phyloP scores from a whole-genome alignment of 2,329 filamentous ascomycete genomes.

The Calonectria pseudoreteaudii region DNA sequence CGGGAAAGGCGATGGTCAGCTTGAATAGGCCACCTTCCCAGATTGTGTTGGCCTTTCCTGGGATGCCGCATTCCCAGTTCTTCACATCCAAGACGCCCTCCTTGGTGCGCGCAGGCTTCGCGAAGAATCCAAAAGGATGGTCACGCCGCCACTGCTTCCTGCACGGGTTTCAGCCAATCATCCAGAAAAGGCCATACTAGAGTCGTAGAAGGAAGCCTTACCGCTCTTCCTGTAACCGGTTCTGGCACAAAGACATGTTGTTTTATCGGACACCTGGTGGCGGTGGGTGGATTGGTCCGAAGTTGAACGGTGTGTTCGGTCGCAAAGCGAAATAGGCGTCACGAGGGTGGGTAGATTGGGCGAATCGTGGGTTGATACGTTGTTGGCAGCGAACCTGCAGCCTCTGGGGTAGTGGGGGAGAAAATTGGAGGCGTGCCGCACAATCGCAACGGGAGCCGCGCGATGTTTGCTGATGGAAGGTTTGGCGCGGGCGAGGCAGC shows the following conservation, averaged over 20 bases:
- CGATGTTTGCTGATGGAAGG: slow-evolving; percentile 7
- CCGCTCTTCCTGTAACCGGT: slow-evolving; percentile 90
- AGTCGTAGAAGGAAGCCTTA: slow-evolving; percentile 53
- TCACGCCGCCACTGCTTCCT: slow-evolving; percentile 98
- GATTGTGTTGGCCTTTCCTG: slow-evolving; percentile 95
- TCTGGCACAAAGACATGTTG: slow-evolving; percentile 87
- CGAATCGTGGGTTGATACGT: slow-evolving; percentile 12
- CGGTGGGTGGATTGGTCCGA: not conserved
- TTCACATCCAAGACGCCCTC: slow-evolving; percentile 91
- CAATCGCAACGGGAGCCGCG: slow-evolving; percentile 3
- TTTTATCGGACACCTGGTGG: slow-evolving; percentile 3
- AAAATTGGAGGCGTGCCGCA: not conserved
- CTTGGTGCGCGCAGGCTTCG: slow-evolving; percentile 83
- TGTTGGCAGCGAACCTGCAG: not conserved
- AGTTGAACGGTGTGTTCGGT: slow-evolving; percentile 14
- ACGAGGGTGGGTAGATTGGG: slow-evolving; percentile 20
- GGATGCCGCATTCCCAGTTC: slow-evolving; percentile 96
- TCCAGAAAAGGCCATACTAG: not conserved
- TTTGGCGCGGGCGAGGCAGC: not conserved
- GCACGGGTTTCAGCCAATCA: slow-evolving; percentile 36
- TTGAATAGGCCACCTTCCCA: slow-evolving; percentile 99
- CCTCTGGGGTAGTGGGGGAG: not conserved
- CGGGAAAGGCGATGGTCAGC: slow-evolving; percentile 90
- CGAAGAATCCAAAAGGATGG: slow-evolving; percentile 97
- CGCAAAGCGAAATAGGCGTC: slow-evolving; percentile 20